Conservation (phyloP, 345 rosid genomes). For the Eucalyptus erythrocorys region DNA sequence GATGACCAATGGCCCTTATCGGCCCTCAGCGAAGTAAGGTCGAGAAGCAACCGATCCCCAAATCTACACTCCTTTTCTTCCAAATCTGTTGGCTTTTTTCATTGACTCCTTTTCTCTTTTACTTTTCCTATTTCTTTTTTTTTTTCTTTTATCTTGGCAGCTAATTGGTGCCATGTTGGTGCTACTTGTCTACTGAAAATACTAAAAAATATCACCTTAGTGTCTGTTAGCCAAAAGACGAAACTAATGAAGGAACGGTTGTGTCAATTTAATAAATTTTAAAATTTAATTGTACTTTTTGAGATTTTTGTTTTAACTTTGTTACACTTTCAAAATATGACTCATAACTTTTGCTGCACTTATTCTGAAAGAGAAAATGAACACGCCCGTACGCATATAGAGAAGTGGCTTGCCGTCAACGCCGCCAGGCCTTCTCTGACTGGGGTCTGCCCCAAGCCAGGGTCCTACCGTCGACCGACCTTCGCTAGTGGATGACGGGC, state of each 20-base stretch:
- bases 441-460: neutral
- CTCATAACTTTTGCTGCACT: neutral
- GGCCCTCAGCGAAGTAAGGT: neutral
- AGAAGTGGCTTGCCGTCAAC: neutral
- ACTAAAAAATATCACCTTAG: neutral
- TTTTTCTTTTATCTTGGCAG: neutral
- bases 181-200: neutral
- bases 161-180: neutral
- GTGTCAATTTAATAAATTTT: neutral
- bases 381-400: neutral
- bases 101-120: neutral
- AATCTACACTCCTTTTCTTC: neutral
- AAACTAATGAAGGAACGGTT: neutral
- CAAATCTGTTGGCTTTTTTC: neutral
- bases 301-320: neutral
- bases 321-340: neutral
- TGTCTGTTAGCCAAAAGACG: accelerated
- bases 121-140: neutral
- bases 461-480: neutral
- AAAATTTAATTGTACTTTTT: neutral
- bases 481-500: neutral
- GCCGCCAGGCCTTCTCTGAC: neutral
- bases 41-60: neutral
- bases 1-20: neutral
- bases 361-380: neutral